Percentiles rank a stretch among this genome's conserved stretches.
phyloP scores from a whole-genome alignment of 192 early-diverging fungal species.

The Coemansia sp. region DNA sequence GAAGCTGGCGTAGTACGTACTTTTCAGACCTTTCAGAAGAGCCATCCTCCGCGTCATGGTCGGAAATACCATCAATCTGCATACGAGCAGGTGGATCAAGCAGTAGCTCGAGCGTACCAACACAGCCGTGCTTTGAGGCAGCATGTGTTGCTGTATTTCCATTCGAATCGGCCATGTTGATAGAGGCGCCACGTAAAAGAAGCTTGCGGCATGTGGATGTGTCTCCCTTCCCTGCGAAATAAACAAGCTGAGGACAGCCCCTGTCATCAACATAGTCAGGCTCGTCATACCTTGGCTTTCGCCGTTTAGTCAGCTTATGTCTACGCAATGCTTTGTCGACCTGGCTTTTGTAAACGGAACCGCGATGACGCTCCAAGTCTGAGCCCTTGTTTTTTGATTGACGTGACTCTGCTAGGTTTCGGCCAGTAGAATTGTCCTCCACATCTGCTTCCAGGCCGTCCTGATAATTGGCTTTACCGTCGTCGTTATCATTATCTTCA shows the following conservation, averaged over 20 bases:
- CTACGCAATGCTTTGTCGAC: conserved; percentile 14
- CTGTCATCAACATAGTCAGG: conserved; percentile 33
- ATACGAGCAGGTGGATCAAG: conserved; percentile 34
- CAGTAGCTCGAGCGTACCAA: conserved; percentile 34
- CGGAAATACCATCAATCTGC: conserved; percentile 3
- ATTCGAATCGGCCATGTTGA: conserved; percentile 29
- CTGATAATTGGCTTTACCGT: neutral
- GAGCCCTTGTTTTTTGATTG: neutral
- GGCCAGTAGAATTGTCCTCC: conserved; percentile 6
- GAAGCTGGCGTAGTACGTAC: conserved; percentile 25
- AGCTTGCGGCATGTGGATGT: conserved; percentile 34
- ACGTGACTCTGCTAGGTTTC: neutral
- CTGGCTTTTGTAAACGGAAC: neutral
- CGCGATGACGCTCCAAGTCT: neutral
- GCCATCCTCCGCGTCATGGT: conserved; percentile 11
- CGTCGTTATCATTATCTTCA: conserved; percentile 25
- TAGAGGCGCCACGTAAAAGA: conserved; percentile 38
- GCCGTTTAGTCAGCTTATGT: conserved; percentile 25
- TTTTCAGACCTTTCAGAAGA: conserved; percentile 16
- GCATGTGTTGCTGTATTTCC: conserved; percentile 52
- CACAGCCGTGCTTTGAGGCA: conserved; percentile 28
- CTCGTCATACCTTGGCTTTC: conserved; percentile 32
- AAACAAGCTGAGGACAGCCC: conserved; percentile 46
- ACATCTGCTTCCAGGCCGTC: conserved; percentile 14
- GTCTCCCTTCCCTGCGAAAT: conserved; percentile 49